Evolutionary conservation across 257 asterid species (phyloP).

Genomic region (Nicotiana obtusifolia): DNA sequence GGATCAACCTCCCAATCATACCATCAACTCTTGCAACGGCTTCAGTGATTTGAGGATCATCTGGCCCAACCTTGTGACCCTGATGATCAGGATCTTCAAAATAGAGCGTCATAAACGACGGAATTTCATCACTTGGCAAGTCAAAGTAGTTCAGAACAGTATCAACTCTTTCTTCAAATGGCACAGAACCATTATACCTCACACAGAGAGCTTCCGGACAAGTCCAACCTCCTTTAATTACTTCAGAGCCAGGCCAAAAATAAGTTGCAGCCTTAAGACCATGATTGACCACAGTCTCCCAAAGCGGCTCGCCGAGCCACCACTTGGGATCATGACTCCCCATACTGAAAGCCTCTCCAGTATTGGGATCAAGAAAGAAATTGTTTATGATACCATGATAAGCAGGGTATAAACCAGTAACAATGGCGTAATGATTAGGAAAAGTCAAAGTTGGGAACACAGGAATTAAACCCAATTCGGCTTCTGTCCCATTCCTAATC

Average conservation of each 20-base stretch:
- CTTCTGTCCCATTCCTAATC: conserved; percentile 57
- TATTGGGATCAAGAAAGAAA: conserved; percentile 44
- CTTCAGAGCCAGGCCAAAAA: conserved; percentile 86
- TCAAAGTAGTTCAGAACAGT: conserved; percentile 56
- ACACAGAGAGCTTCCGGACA: conserved; percentile 43
- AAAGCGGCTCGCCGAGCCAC: conserved; percentile 84
- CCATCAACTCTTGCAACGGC: conserved; percentile 44
- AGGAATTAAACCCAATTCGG: conserved; percentile 56
- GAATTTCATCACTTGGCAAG: conserved; percentile 46
- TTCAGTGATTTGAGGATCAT: conserved; percentile 50
- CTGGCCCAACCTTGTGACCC: conserved; percentile 73
- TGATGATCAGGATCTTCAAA: conserved; percentile 77
- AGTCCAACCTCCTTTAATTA: conserved; percentile 51
- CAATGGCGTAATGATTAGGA: conserved; percentile 73
- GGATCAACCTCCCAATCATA: conserved; percentile 50
- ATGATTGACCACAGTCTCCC: conserved; percentile 60
- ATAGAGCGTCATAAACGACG: conserved; percentile 57
- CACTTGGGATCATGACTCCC: conserved; percentile 54
- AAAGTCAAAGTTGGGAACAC: conserved; percentile 69
- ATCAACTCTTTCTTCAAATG: conserved; percentile 65
- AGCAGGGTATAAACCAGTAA: conserved; percentile 69
- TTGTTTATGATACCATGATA: conserved; percentile 67
- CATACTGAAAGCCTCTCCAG: conserved; percentile 51
- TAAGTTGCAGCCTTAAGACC: conserved; percentile 65
- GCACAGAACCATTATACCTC: conserved; percentile 52